These are phyloP conservation scores for Astrothelium macrocarpum DNA, from an alignment of 495 filamentous ascomycete species.

Conservation along the genomic window DNA sequence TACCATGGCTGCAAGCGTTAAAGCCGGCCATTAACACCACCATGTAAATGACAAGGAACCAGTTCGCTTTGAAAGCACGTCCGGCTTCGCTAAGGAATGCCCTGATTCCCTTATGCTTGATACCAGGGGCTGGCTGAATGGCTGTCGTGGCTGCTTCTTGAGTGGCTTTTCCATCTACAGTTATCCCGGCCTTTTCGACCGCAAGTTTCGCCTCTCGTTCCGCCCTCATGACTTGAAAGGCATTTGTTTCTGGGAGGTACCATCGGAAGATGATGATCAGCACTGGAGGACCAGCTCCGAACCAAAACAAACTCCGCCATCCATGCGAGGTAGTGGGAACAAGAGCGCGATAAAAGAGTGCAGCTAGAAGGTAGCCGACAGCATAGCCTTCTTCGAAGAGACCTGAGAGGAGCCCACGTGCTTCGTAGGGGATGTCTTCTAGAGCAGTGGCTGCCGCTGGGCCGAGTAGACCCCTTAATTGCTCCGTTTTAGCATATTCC, in stretches of 20 bases:
- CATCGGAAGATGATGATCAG: constrained; percentile 28
- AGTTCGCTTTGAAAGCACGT: constrained; percentile 29
- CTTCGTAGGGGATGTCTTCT: constrained; percentile 27
- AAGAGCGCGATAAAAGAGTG: constrained; percentile 27
- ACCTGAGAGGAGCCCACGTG: constrained; percentile 26
- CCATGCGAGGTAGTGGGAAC: constrained; percentile 26
- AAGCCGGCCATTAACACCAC: constrained; percentile 38
- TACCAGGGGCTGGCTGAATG: background rate
- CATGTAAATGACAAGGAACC: constrained; percentile 37
- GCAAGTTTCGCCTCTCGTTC: constrained; percentile 27
- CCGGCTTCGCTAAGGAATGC: constrained; percentile 27
- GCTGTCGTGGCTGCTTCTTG: background rate
- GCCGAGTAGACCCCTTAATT: constrained; percentile 17
- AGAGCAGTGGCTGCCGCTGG: constrained; percentile 25
- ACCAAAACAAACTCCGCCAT: constrained; percentile 32
- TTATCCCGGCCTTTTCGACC: constrained; percentile 1
- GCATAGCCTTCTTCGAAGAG: constrained; percentile 26
- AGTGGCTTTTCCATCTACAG: background rate
- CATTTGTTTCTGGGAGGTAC: constrained; percentile 25
- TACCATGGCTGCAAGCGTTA: constrained; percentile 36
- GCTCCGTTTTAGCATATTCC: background rate
- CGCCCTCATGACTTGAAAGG: constrained; percentile 29
- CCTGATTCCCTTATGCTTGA: constrained; percentile 16
- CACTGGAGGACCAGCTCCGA: constrained; percentile 28
- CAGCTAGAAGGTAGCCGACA: constrained; percentile 25